These are phyloP conservation scores for Pseudogymnoascus sp. DNA, from an alignment of 2,329 filamentous ascomycete genomes.

Conservation along the genomic window DNA sequence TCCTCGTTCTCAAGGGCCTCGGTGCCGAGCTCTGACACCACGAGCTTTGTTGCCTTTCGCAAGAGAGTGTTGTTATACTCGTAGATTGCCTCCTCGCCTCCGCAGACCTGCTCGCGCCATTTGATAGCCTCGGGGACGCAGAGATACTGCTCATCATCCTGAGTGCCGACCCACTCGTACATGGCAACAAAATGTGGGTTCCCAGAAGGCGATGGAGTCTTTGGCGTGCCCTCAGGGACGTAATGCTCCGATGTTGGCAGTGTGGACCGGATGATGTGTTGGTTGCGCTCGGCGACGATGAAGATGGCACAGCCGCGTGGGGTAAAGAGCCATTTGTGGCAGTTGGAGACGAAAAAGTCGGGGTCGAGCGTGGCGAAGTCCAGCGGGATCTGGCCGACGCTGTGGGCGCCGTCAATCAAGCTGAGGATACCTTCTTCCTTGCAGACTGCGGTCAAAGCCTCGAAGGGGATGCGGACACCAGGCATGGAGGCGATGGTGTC, in stretches of 20 bases:
- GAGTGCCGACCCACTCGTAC: constrained; percentile 71
- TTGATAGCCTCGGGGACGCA: constrained; percentile 62
- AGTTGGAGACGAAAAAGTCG: constrained; percentile 83
- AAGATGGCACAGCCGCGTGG: constrained; percentile 76
- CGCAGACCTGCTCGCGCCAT: constrained; percentile 60
- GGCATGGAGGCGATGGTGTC: constrained; percentile 75
- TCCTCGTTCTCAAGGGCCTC: constrained; percentile 57
- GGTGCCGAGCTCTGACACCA: constrained; percentile 59
- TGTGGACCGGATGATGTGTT: constrained; percentile 63
- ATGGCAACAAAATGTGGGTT: constrained; percentile 54
- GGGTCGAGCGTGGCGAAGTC: constrained; percentile 59
- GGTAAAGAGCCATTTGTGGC: constrained; percentile 82
- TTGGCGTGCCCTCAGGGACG: constrained; percentile 32
- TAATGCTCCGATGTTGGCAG: constrained; percentile 79
- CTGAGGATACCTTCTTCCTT: constrained; percentile 59
- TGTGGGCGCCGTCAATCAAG: constrained; percentile 77
- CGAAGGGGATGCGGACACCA: constrained; percentile 72
- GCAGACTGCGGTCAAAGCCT: constrained; percentile 56
- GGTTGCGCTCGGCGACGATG: constrained; percentile 69
- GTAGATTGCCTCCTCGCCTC: constrained; percentile 64
- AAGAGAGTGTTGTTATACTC: constrained; percentile 56
- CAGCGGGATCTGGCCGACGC: constrained; percentile 67
- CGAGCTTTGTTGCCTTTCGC: constrained; percentile 49
- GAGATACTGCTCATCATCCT: constrained; percentile 63
- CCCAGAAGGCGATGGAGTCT: constrained; percentile 28